Conservation (phyloP, 140 eudicot genomes). For the Bidens hawaiensis region DNA sequence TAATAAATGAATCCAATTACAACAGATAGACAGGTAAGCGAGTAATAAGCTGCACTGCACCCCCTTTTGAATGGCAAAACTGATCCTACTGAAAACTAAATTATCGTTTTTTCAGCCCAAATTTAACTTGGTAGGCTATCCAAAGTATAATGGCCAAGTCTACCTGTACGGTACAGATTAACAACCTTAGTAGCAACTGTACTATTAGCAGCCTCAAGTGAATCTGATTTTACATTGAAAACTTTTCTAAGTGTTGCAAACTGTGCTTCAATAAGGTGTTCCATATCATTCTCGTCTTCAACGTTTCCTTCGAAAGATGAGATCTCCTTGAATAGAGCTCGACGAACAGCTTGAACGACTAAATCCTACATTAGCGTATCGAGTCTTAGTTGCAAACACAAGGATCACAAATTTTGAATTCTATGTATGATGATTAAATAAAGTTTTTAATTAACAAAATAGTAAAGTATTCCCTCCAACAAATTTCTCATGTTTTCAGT, state of each 20-base stretch:
- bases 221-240: slow-evolving; percentile 32
- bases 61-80: no score
- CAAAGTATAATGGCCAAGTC: slow-evolving; percentile 97
- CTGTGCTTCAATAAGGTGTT: slow-evolving; percentile 40
- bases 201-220: slow-evolving; percentile 27
- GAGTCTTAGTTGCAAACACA: neutral
- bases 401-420: neutral
- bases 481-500: no score
- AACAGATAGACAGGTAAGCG: no score
- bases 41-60: no score
- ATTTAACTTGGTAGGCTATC: no score
- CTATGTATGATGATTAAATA: neutral
- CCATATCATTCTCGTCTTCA: no score
- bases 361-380: slow-evolving; percentile 46
- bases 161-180: slow-evolving; percentile 71
- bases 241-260: slow-evolving; percentile 33
- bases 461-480: no score
- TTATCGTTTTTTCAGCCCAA: no score
- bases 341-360: slow-evolving; percentile 61
- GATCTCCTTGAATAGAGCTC: slow-evolving; percentile 41
- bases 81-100: no score
- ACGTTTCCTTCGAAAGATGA: no score
- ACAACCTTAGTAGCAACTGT: slow-evolving; percentile 55
- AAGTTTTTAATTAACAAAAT: no score
- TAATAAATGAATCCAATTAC: no score